A percentile compares a stretch with the other conserved stretches of the same genome.
phyloP scores from a whole-genome alignment of 441 rosid genomes.

The Arabidopsis hybrid region DNA sequence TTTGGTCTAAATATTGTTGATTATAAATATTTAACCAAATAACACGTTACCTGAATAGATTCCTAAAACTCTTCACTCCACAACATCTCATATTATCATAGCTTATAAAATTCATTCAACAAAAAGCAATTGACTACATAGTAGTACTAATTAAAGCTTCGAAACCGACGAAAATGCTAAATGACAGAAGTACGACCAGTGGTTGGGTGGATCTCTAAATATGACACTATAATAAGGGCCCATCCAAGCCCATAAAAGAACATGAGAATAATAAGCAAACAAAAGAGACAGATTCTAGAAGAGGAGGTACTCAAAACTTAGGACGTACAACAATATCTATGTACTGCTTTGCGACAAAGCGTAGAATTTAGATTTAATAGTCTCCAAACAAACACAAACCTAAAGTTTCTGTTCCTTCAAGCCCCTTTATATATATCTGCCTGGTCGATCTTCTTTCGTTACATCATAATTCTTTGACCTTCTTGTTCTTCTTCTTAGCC shows the following conservation, averaged over 20 bases:
- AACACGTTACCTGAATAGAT: constrained; percentile 5
- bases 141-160: neutral
- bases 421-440: constrained; percentile 25
- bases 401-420: constrained; percentile 36
- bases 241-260: constrained; percentile 18
- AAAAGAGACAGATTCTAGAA: constrained; percentile 37
- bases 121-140: constrained; percentile 22
- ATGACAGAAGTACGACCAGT: neutral
- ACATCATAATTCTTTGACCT: constrained; percentile 22
- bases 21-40: constrained; percentile 6
- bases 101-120: constrained; percentile 21
- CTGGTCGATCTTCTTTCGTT: constrained; percentile 17
- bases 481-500: constrained; percentile 20
- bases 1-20: no score
- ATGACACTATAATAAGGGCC: constrained; percentile 16
- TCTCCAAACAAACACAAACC: constrained; percentile 15
- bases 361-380: constrained; percentile 36
- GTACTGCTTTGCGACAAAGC: constrained; percentile 48
- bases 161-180: constrained; percentile 3
- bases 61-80: neutral
- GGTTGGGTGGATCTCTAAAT: neutral
- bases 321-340: constrained; percentile 46
- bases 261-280: neutral
- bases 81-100: constrained; percentile 3
- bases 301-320: constrained; percentile 43